These are phyloP conservation scores for Closterium sp. DNA, from an alignment of 139 green algal species.

Conservation along the genomic window DNA sequence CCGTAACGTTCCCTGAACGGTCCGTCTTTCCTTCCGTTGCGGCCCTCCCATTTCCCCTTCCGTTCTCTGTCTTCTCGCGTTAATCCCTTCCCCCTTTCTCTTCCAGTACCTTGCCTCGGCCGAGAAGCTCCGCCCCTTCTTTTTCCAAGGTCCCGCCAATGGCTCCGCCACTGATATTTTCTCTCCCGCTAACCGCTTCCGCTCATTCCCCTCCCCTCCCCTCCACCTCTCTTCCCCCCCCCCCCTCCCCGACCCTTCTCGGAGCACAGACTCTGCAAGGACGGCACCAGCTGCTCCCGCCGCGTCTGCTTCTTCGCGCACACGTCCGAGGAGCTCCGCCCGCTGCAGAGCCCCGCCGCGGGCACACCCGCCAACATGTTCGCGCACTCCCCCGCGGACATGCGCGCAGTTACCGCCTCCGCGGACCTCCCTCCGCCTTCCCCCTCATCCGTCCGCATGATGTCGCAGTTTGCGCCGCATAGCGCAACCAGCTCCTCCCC, in stretches of 20 bases:
- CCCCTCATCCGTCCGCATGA: slow-evolving; percentile 33
- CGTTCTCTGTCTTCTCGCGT: no score
- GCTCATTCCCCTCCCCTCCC: neutral
- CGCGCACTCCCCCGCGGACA: slow-evolving; percentile 30
- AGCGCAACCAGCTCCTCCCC: neutral
- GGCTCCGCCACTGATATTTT: no score
- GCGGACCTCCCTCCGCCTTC: slow-evolving; percentile 25
- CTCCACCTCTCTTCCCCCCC: neutral
- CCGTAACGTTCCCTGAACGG: no score
- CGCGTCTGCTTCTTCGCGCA: slow-evolving; percentile 98
- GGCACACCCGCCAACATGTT: neutral
- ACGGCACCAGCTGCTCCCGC: slow-evolving; percentile 79
- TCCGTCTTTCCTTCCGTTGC: neutral
- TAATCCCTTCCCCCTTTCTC: no score
- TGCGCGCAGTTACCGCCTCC: slow-evolving; percentile 38
- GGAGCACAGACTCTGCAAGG: slow-evolving; percentile 79
- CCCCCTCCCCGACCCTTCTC: neutral
- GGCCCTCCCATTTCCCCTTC: no score
- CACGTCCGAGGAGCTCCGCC: slow-evolving; percentile 69
- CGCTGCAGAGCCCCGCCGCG: slow-evolving; percentile 18
- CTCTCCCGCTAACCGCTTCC: no score
- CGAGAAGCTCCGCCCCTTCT: no score
- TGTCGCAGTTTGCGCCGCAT: neutral
- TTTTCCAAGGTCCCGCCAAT: no score
- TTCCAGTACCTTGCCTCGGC: no score